These are phyloP conservation scores for Climacium dendroides DNA, from an alignment of 225 moss, liverwort and hornwort genomes.

Conservation along the genomic window DNA sequence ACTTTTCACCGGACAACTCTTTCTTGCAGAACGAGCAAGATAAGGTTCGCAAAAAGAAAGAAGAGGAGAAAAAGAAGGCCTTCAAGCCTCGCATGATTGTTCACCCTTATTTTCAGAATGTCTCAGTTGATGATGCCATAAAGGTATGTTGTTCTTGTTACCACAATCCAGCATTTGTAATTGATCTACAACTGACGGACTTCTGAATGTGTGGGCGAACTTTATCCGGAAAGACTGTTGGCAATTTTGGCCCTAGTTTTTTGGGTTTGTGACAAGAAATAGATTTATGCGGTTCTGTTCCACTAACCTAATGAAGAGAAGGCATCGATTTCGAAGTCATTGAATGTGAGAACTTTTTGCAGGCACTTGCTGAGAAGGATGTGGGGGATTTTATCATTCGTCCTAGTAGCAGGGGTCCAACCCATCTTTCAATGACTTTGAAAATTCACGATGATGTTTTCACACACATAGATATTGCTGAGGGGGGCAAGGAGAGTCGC, in stretches of 20 bases:
- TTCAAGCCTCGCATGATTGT: slow-evolving; percentile 99
- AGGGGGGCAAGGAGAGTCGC: slow-evolving; percentile 88
- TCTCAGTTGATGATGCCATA: slow-evolving; percentile 75
- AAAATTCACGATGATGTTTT: slow-evolving; percentile 84
- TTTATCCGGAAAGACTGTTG: not conserved
- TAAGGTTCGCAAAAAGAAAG: slow-evolving; percentile 76
- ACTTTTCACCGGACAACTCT: slow-evolving; percentile 48
- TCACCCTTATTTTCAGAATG: slow-evolving; percentile 91
- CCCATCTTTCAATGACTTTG: slow-evolving; percentile 92
- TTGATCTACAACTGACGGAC: not conserved
- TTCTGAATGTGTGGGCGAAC: not conserved
- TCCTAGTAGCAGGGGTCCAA: slow-evolving; percentile 95
- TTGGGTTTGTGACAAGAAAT: not conserved
- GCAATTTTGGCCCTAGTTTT: not conserved
- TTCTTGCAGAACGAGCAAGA: slow-evolving; percentile 72
- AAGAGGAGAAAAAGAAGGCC: slow-evolving; percentile 80
- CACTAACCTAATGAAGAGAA: not conserved
- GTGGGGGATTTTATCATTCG: slow-evolving; percentile 81
- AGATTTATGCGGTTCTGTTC: not conserved
- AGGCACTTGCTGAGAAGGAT: slow-evolving; percentile 85
- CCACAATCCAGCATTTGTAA: not conserved
- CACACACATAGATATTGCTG: slow-evolving; percentile 86
- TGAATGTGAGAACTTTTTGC: slow-evolving; percentile 3
- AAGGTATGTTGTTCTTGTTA: slow-evolving; percentile 30
- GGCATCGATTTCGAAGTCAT: not conserved